Percentiles rank a stretch among this genome's conserved stretches.
These are phyloP conservation scores for Saccharomyces hybrid DNA, from an alignment of 1,139 yeast genomes.

Conservation along the genomic window DNA sequence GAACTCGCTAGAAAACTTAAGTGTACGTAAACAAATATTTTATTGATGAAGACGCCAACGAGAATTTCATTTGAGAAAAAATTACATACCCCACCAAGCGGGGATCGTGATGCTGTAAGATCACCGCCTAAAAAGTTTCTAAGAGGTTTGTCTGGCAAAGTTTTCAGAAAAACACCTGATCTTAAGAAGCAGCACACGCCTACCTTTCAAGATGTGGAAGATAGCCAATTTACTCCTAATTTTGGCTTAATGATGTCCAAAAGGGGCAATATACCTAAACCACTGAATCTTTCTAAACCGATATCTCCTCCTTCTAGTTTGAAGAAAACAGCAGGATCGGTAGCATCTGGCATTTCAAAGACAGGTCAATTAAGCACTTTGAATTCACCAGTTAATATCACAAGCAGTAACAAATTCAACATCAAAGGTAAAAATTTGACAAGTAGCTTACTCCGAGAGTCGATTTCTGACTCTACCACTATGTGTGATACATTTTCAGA, in stretches of 20 bases:
- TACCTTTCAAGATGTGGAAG: not conserved
- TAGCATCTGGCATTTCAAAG: not conserved
- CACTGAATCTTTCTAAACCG: slow-evolving; percentile 16
- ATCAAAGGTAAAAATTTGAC: slow-evolving; percentile 5
- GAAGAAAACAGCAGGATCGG: slow-evolving; percentile 6
- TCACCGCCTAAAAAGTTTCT: slow-evolving; percentile 19
- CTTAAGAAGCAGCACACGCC: slow-evolving; percentile 4
- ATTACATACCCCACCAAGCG: slow-evolving; percentile 31
- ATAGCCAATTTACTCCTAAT: slow-evolving; percentile 1
- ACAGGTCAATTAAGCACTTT: not conserved
- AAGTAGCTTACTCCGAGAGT: slow-evolving; percentile 2
- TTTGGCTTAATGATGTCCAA: slow-evolving; percentile 6
- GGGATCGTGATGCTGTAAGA: slow-evolving; percentile 14
- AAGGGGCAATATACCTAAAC: slow-evolving; percentile 17
- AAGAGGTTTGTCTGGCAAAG: slow-evolving; percentile 24
- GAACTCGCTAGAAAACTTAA: not conserved
- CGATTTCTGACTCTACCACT: not conserved
- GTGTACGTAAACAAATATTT: not conserved
- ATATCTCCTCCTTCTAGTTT: slow-evolving; percentile 18
- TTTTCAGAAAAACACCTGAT: slow-evolving; percentile 17
- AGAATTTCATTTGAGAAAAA: slow-evolving; percentile 15
- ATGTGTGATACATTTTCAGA: slow-evolving; percentile 1
- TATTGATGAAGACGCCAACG: slow-evolving; percentile 15
- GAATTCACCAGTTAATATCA: slow-evolving; percentile 8
- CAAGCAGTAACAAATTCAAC: not conserved